A percentile compares a stretch with the other conserved stretches of the same genome.
Conservation (phyloP, 352 stramenopile genomes). For the Saprolegnia parasitica region DNA sequence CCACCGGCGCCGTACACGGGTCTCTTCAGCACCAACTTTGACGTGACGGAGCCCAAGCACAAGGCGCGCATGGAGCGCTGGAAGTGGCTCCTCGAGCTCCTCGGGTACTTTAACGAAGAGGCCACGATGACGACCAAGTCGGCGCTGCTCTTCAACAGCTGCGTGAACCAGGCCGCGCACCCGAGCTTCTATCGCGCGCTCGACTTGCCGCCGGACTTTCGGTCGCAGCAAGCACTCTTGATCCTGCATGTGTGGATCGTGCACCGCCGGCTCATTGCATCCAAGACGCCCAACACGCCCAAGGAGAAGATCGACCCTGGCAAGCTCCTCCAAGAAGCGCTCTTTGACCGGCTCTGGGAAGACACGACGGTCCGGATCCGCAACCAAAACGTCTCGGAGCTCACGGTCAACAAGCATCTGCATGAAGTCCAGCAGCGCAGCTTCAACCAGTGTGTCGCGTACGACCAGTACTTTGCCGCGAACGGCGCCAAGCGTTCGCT, state of each 20-base stretch:
- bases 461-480: constrained; percentile 84
- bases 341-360: constrained; percentile 97
- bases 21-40: constrained; percentile 74
- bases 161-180: constrained; percentile 71
- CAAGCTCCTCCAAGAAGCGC: constrained; percentile 89
- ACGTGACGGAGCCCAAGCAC: constrained; percentile 53
- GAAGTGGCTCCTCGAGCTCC: constrained; percentile 75
- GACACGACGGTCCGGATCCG: constrained; percentile 92
- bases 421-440: constrained; percentile 93
- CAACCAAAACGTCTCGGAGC: constrained; percentile 88
- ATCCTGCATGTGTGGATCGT: constrained; percentile 96
- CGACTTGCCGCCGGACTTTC: constrained; percentile 80
- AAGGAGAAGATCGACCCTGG: constrained; percentile 55
- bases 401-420: constrained; percentile 96
- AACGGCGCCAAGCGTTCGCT: constrained; percentile 40
- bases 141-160: constrained; percentile 73
- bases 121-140: constrained; percentile 69
- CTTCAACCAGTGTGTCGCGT: constrained; percentile 92
- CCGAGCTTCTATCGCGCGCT: constrained; percentile 69
- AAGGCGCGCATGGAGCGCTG: constrained; percentile 59
- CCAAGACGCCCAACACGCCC: constrained; percentile 36
- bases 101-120: constrained; percentile 86
- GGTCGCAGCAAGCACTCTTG: constrained; percentile 89
- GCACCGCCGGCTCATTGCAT: constrained; percentile 86
- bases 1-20: constrained; percentile 68